Evolutionary conservation across 192 early-diverging fungal genomes (phyloP).

Genomic region (Entomortierella chlamydospora): DNA sequence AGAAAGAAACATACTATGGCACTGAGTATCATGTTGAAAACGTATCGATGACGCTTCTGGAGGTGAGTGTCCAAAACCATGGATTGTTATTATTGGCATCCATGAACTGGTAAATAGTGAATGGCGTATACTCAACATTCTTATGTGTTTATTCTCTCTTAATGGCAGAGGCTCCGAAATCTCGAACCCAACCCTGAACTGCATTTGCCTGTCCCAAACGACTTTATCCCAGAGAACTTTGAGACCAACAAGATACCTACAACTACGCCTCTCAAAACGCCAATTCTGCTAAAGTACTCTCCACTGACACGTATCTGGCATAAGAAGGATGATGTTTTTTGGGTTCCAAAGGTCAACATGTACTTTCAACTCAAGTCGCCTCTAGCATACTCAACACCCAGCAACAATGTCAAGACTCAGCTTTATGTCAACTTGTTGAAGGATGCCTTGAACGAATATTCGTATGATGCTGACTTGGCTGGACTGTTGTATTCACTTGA

Average conservation of each 20-base stretch:
- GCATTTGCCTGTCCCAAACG: slow-evolving; percentile 79
- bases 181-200: slow-evolving; percentile 65
- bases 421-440: slow-evolving; percentile 84
- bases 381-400: slow-evolving; percentile 79
- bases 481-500: slow-evolving; percentile 84
- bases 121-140: background rate
- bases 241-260: slow-evolving; percentile 64
- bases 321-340: slow-evolving; percentile 95
- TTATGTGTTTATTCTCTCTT: background rate
- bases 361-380: slow-evolving; percentile 79
- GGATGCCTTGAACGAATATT: slow-evolving; percentile 87
- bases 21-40: slow-evolving; percentile 79
- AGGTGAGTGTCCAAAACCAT: slow-evolving; percentile 33
- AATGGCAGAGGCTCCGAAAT: slow-evolving; percentile 55
- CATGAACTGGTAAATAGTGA: background rate
- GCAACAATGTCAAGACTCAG: slow-evolving; percentile 72
- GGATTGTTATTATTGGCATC: background rate
- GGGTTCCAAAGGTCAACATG: slow-evolving; percentile 88
- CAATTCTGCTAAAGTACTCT: slow-evolving; percentile 69
- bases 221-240: slow-evolving; percentile 89
- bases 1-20: slow-evolving; percentile 84
- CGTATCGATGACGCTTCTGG: slow-evolving; percentile 65
- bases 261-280: slow-evolving; percentile 15
- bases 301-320: slow-evolving; percentile 83
- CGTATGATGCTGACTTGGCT: slow-evolving; percentile 92